Percentiles rank a stretch among this genome's conserved stretches.
phyloP scores from a whole-genome alignment of 2,329 filamentous ascomycete genomes.

The Colletotrichum magnum region DNA sequence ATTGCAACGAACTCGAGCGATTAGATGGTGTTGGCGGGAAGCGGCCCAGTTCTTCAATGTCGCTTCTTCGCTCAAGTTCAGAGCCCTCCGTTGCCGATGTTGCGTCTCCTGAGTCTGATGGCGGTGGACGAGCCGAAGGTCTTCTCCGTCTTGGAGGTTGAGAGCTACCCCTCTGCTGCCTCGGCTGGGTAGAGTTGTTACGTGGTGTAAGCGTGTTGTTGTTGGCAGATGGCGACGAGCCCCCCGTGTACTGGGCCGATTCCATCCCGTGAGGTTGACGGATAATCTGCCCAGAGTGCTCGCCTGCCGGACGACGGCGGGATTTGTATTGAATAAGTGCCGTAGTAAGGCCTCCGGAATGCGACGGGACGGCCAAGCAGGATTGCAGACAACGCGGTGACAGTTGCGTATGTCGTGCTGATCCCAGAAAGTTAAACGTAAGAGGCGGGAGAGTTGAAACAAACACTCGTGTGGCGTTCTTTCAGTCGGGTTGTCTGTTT shows the following conservation, averaged over 20 bases:
- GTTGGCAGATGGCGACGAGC: conserved; percentile 20
- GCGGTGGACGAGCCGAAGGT: conserved; percentile 16
- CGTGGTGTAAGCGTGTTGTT: neutral
- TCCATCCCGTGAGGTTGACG: conserved; percentile 30
- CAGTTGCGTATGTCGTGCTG: conserved; percentile 29
- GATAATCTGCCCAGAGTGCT: neutral
- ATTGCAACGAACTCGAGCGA: conserved; percentile 7
- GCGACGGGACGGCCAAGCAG: conserved; percentile 9
- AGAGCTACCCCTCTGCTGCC: conserved; percentile 2
- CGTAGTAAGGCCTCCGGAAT: neutral
- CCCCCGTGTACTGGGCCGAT: conserved; percentile 37
- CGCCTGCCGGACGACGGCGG: conserved; percentile 7
- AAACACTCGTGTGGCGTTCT: conserved; percentile 34
- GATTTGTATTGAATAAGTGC: conserved; percentile 12
- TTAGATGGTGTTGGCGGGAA: conserved; percentile 1
- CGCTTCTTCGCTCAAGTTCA: conserved; percentile 21
- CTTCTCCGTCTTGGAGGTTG: conserved; percentile 23
- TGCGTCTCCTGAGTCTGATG: conserved; percentile 11
- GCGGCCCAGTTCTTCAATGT: conserved; percentile 20
- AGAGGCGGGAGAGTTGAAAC: conserved; percentile 31
- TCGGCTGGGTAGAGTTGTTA: conserved; percentile 21
- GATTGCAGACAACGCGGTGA: conserved; percentile 3
- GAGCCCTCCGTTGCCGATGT: conserved; percentile 13
- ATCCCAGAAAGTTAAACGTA: conserved; percentile 31
- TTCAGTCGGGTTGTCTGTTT: conserved; percentile 20